Base-by-base conservation (phyloP, 371 early-diverging fungal species). In the Parasitella parasitica region DNA sequence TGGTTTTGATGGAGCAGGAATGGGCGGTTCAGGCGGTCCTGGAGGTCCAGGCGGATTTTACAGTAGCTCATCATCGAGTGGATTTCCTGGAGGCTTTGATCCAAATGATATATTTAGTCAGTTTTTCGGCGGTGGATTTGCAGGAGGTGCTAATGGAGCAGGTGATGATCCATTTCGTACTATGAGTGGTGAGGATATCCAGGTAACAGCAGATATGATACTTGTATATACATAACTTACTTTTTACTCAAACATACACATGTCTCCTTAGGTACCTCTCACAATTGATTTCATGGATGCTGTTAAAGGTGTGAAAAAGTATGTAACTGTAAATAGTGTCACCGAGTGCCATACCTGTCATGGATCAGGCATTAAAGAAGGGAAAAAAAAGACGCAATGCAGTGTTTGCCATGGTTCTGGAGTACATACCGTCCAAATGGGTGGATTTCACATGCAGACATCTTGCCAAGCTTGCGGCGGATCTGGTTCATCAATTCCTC, bases 271-370 rank as follows among this genome's bases (percentile, higher is more conserved):
- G 54, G 52, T 66, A 3, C 75, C 76, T 7, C 60, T 91, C 39
- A 77, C 75, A 7, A 77, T 97, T n/a, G 57, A 85, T 12, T 97
- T 96, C 64, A 92, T 94, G 93, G 95, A 95, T 20, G 94, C 95
- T 6, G 91, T 88, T 12, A 87, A 87, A 54, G 97, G 97, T n/a
- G 61, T 86, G 0, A 82, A 77, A 24, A 89, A 86, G 61, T 70
- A 65, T 6, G 74, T 96, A 15, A 70, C 70, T 22, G 82, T 90
- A 28, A 75, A 84, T 27, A 73, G 84, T 2, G 75, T 94, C 18
- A 71, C 77, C 2, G 73, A 73, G 20, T 97, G 97, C 73, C 66
- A 70, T 15, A 80, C 90, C 0, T 97, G 97, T 67, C 70, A 80
- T 27, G 97, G 97, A 13, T 69, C 66, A 39, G 97, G 97, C 18